Base-by-base conservation (phyloP, 352 stramenopile genomes). In the Thalassiosira livingstoniorum region DNA sequence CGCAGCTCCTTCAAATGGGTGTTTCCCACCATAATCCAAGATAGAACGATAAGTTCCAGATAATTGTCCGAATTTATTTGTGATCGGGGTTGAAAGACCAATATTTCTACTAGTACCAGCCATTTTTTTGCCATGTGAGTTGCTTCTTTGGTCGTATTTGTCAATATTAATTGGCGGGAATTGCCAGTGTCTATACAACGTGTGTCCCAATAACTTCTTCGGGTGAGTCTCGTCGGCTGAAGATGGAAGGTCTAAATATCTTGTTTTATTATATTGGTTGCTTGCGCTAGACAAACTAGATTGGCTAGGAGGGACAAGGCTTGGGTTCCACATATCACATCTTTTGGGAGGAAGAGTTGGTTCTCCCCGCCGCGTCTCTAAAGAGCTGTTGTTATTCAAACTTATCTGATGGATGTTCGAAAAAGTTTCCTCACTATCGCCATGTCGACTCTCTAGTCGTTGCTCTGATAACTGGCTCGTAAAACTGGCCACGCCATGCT, bases 271-370 rank as follows among this genome's bases (percentile, higher is more conserved):
- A 60, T 23, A 71, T 10, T 32, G 60, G 51, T 65, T 58, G 34
- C 10, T 51, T 70, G 2, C 51, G 23, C 54, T 80, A 45, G 42
- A 74, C 5, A 29, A 58, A 29, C 47, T 53, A 32, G 25, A 58
- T 23, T 23, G 47, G 21, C 21, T 58, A 15, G 70, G 69, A 58
- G 80, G 80, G 23, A 87, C 80, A 32, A 87, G 74, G 43, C 35
- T 87, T 35, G 80, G 80, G 18, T 61, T 27, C 80, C 80, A 87
- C 35, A 69, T 29, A 76, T 83, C 70, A n/a, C 80, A 87, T 58
- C 54, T 11, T 58, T 58, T 15, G 21, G 47, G 11, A 27, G 11
- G 47, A 15, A 58, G 47, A 7, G 11, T 23, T 4, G 11, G 27
- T 27, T 58, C 47, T 5, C 27, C n/a, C 47, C 21, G 11, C n/a